Evolutionary conservation across 805 yeast species (phyloP), one percentile per base, ranked within the genome.

Genomic region (Kuraishia floccosa): DNA sequence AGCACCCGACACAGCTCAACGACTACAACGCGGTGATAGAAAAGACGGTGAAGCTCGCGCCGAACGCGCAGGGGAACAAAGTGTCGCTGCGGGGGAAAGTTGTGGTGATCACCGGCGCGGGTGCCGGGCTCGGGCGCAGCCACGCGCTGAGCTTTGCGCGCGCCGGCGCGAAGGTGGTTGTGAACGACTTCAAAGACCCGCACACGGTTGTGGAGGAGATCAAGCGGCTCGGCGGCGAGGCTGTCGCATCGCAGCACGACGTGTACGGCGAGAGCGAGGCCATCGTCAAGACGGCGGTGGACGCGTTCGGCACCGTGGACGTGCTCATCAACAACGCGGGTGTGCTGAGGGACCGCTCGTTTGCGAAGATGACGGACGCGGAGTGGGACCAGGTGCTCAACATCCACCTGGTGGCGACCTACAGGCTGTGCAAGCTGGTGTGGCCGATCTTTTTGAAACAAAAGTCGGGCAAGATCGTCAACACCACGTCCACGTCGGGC

Each of bases 401-500:
- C 42, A 87, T 89, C 34, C 97, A 89, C 59, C 63, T 89, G 41
- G 53, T 64, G 30, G 96, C 94, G 21, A 77, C 95, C 18, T 86
- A 61, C 60, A 68, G 77, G 47, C 71, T 89, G 52, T 73, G 85
- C 42, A 79, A 82, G 50, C 79, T 87, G 32, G 95, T 89, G 7
- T 89, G 96, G 96, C 96, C 96, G 23, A 61, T 80, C 41, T 83
- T 89, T 54, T 42, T 68, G 34, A 71, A 83, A 51, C 85, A 87
- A 57, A 73, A 76, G 43, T 67, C 69, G 33, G 96, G 97, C 43
- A 68, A 74, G 40, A 77, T 89, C 34, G 71, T 89, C 42, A 89
- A 89, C 58, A 83, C 94, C 27, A 71, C 96, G 16, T 86, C 96
- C 13, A 89, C 97, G 7, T 86, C 96, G 2, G 98, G 97, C 41